A percentile compares a stretch with the other conserved stretches of the same genome.
Conservation (phyloP, 345 rosid species). For the Eucalyptus sideroxylon region DNA sequence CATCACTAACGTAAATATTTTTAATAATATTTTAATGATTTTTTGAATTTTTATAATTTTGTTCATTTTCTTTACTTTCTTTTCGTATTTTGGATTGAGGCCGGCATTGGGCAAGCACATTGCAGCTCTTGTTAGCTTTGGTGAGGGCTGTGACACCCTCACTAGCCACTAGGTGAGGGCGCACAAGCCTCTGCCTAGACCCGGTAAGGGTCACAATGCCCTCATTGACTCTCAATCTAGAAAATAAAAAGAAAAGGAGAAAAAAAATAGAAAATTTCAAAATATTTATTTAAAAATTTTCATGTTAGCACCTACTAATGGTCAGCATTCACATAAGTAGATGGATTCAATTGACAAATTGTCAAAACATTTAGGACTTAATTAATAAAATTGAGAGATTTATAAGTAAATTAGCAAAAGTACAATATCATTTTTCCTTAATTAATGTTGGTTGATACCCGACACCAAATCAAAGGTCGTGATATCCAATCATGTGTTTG, state of each 20-base stretch:
- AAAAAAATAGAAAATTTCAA: no score
- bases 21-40: no score
- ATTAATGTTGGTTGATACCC: background rate
- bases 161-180: no score
- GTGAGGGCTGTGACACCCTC: background rate
- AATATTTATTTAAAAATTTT: no score
- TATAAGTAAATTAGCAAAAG: no score
- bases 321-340: no score
- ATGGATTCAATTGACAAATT: background rate
- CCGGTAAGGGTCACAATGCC: background rate
- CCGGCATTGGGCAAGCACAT: background rate
- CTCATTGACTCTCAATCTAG: background rate
- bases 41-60: no score
- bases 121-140: background rate
- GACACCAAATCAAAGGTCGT: background rate
- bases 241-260: background rate
- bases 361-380: background rate
- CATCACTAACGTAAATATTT: no score
- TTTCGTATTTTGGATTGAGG: background rate
- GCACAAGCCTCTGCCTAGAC: no score
- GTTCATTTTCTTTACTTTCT: background rate
- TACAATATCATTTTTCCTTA: background rate
- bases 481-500: background rate
- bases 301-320: rapidly evolving
- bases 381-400: no score